These are phyloP conservation scores for Mucor saturninus DNA, from an alignment of 371 early-diverging fungal species.

Conservation along the genomic window DNA sequence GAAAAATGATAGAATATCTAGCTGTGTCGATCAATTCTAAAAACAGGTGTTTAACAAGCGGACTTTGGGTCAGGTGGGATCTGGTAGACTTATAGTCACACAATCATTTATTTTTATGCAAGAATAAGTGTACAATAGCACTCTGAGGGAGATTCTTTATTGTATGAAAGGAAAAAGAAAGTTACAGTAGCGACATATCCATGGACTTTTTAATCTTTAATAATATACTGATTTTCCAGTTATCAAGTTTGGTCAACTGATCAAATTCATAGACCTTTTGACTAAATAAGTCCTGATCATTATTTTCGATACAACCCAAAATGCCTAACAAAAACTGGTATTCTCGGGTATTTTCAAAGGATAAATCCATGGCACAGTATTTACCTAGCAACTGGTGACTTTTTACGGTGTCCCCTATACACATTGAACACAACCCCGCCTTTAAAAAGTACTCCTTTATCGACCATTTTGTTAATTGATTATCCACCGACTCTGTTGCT, in stretches of 20 bases:
- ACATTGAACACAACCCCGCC: conserved; percentile 89
- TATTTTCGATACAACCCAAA: conserved; percentile 74
- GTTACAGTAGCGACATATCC: conserved; percentile 9
- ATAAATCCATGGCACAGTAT: conserved; percentile 84
- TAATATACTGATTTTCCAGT: conserved; percentile 93
- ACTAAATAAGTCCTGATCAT: conserved; percentile 83
- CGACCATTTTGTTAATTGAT: conserved; percentile 92
- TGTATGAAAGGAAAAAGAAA: not conserved
- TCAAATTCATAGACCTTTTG: conserved; percentile 84
- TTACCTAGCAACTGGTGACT: conserved; percentile 73
- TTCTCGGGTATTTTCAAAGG: conserved; percentile 87
- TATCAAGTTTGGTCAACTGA: conserved; percentile 85
- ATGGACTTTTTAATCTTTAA: conserved; percentile 83
- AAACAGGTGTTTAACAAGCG: too few species aligned
- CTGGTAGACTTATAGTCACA: too few species aligned
- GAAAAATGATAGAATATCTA: too few species aligned
- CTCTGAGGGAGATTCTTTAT: not conserved
- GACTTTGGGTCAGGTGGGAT: too few species aligned
- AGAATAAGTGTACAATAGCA: too few species aligned
- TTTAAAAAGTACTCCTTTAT: conserved; percentile 94
- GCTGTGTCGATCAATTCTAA: too few species aligned
- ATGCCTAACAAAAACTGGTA: conserved; percentile 79
- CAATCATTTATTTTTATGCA: too few species aligned
- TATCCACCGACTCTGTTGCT: conserved; percentile 81
- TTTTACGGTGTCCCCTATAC: conserved; percentile 74